Conservation (phyloP, 441 rosid genomes). For the Adansonia gregorii region DNA sequence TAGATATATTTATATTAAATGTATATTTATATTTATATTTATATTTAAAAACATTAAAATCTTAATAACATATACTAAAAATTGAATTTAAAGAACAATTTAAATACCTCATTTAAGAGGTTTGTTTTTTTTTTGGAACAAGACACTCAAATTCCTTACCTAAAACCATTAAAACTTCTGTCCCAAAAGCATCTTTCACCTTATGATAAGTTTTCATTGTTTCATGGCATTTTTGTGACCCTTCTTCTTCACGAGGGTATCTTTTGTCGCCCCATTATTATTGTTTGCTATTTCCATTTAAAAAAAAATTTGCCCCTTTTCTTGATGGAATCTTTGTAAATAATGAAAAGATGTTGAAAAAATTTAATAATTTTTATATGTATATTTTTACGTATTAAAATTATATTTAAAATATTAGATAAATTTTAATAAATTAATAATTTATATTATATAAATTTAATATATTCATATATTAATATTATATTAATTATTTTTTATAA, state of each 20-base stretch:
- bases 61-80: background rate
- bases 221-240: conserved; percentile 29
- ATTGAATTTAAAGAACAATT: conserved; percentile 38
- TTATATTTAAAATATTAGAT: too few relatives aligned
- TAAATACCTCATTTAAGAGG: conserved; percentile 14
- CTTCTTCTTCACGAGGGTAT: conserved; percentile 8
- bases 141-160: conserved; percentile 39
- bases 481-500: too few relatives aligned
- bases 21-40: too few relatives aligned
- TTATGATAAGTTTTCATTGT: conserved; percentile 46
- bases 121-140: conserved; percentile 13
- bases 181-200: conserved; percentile 60
- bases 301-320: conserved; percentile 8
- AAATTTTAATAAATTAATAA: too few relatives aligned
- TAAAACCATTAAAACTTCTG: background rate
- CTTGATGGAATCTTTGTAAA: conserved; percentile 42
- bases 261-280: background rate
- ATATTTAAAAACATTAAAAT: too few relatives aligned
- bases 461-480: too few relatives aligned
- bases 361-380: background rate
- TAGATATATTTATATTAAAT: too few relatives aligned
- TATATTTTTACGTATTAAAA: too few relatives aligned
- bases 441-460: too few relatives aligned
- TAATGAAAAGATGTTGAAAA: conserved; percentile 26
- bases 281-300: conserved; percentile 15